A percentile compares a stretch with the other conserved stretches of the same genome.
Evolutionary conservation across 495 filamentous ascomycete genomes (phyloP).

Genomic region (Terfezia claveryi): DNA sequence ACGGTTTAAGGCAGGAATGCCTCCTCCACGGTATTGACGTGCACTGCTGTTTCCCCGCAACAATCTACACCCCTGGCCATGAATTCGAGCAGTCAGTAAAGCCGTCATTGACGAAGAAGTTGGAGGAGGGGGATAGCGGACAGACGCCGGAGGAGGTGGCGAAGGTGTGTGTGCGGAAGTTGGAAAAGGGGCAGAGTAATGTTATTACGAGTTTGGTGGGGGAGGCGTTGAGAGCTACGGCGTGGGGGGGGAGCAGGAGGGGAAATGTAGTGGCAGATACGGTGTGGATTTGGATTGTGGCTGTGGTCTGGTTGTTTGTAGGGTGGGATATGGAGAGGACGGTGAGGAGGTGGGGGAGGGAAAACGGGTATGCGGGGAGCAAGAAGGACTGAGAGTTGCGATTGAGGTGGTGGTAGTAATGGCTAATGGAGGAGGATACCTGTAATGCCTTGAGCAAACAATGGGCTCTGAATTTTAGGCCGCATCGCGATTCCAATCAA

Average conservation of each 20-base stretch:
- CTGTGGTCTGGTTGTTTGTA: constrained; percentile 39
- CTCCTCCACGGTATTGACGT: constrained; percentile 64
- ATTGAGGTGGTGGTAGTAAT: too few relatives aligned
- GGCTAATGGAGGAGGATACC: too few relatives aligned
- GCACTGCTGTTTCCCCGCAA: constrained; percentile 67
- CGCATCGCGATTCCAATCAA: too few relatives aligned
- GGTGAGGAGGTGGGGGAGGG: constrained; percentile 35
- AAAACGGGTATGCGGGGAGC: constrained; percentile 24
- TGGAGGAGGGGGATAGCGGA: constrained; percentile 62
- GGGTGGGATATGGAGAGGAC: constrained; percentile 34
- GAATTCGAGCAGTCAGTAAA: constrained; percentile 63
- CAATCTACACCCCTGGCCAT: constrained; percentile 52
- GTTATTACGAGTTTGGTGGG: constrained; percentile 51
- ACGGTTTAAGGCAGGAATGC: constrained; percentile 64
- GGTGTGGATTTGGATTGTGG: constrained; percentile 32
- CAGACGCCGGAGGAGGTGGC: constrained; percentile 66
- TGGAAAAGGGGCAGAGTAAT: constrained; percentile 63
- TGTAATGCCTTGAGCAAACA: too few relatives aligned
- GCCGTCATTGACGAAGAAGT: constrained; percentile 52
- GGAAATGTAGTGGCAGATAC: constrained; percentile 42
- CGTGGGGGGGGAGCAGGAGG: constrained; percentile 33
- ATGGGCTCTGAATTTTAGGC: too few relatives aligned
- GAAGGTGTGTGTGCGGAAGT: constrained; percentile 36
- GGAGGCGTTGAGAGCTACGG: constrained; percentile 38
- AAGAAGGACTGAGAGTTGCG: too few relatives aligned